phyloP scores from a whole-genome alignment of 768 basidiomycete species.

The Royoungia palumana region DNA sequence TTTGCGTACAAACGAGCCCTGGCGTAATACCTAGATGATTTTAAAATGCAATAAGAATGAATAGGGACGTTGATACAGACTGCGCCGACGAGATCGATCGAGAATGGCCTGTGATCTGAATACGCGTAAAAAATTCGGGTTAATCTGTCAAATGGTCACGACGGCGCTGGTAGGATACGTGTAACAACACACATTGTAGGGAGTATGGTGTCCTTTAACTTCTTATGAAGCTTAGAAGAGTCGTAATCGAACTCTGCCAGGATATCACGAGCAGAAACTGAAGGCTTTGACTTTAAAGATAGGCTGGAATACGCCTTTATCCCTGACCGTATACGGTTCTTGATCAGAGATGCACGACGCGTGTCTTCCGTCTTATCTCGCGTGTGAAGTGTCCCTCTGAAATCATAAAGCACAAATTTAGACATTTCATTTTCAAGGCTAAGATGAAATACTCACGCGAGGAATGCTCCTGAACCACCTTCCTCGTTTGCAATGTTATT shows the following conservation, averaged over 20 bases:
- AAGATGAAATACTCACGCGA: constrained; percentile 28
- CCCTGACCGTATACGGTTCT: constrained; percentile 2
- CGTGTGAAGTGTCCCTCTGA: constrained; percentile 35
- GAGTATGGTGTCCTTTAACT: constrained; percentile 5
- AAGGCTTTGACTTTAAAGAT: background rate
- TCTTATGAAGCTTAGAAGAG: constrained; percentile 2
- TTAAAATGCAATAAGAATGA: background rate
- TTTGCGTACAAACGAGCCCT: constrained; percentile 52
- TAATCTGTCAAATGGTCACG: constrained; percentile 20
- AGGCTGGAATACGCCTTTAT: constrained; percentile 1
- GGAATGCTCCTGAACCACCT: constrained; percentile 7
- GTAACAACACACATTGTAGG: constrained; percentile 18
- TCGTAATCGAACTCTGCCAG: constrained; percentile 11
- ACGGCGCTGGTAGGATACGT: background rate
- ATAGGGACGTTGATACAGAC: constrained; percentile 27
- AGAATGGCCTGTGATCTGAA: constrained; percentile 46
- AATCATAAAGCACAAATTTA: background rate
- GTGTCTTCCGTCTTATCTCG: constrained; percentile 15
- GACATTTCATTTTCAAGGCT: background rate
- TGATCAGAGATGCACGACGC: constrained; percentile 22
- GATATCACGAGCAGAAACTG: background rate
- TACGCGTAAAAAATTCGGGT: constrained; percentile 46
- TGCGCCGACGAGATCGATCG: constrained; percentile 53
- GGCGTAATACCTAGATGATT: constrained; percentile 47
- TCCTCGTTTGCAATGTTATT: constrained; percentile 29